phyloP scores from a whole-genome alignment of 768 basidiomycete species.

The Fibroporia radiculosa region DNA sequence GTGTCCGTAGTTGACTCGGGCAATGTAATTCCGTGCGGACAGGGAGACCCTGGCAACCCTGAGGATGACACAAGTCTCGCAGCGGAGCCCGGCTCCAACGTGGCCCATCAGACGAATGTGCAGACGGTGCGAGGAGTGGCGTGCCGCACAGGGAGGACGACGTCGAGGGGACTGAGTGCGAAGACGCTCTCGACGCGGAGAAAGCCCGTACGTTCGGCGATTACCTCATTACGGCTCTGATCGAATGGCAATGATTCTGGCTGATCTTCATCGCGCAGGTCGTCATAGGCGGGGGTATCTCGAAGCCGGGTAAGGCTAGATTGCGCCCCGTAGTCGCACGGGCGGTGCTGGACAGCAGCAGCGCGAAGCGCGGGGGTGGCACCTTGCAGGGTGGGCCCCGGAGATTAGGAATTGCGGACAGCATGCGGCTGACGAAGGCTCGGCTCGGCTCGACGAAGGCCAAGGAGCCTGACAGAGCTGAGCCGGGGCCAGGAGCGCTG shows the following conservation, averaged over 20 bases:
- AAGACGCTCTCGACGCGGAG: constrained; percentile 15
- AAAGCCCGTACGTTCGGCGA: not conserved
- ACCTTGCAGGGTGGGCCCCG: constrained; percentile 7
- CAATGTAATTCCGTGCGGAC: too few species aligned
- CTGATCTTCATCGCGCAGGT: constrained; percentile 18
- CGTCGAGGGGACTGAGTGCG: too few species aligned
- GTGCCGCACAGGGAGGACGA: too few species aligned
- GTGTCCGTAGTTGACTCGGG: too few species aligned
- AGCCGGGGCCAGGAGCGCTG: constrained; percentile 28
- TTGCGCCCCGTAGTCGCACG: constrained; percentile 13
- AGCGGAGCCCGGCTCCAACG: too few species aligned
- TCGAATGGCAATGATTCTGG: not conserved
- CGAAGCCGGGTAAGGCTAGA: constrained; percentile 11
- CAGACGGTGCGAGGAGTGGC: too few species aligned
- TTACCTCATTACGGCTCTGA: not conserved
- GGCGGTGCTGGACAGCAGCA: not conserved
- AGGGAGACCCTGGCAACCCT: too few species aligned
- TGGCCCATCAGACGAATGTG: too few species aligned
- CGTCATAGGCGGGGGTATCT: constrained; percentile 12
- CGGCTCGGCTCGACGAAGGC: too few species aligned
- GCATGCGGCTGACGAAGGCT: too few species aligned
- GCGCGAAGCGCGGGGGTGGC: not conserved
- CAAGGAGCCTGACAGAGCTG: too few species aligned
- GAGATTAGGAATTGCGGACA: constrained; percentile 23
- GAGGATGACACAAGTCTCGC: too few species aligned